Evolutionary conservation across 768 basidiomycete genomes (phyloP).

Genomic region (Scleroderma citrinum): DNA sequence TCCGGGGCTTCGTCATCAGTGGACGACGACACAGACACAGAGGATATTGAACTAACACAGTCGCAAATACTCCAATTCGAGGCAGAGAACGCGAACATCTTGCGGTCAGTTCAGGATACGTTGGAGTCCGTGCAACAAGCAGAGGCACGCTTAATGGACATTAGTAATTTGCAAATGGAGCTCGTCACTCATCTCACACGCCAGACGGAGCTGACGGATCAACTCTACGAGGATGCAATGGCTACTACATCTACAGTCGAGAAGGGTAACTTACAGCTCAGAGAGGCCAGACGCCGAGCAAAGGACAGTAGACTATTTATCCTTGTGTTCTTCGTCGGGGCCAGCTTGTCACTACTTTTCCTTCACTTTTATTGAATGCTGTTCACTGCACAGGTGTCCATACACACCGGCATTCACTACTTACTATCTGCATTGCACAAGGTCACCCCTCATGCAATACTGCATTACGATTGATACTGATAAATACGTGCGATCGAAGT

Average conservation of each 20-base stretch:
- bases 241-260: slow-evolving; percentile 80
- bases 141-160: slow-evolving; percentile 87
- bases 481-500: background rate
- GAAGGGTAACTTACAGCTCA: slow-evolving; percentile 86
- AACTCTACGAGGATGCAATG: slow-evolving; percentile 92
- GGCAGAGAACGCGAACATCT: slow-evolving; percentile 80
- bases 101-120: slow-evolving; percentile 79
- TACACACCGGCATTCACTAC: slow-evolving; percentile 3
- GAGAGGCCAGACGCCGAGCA: slow-evolving; percentile 81
- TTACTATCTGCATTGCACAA: background rate
- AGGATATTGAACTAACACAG: slow-evolving; percentile 75
- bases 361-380: slow-evolving; percentile 74
- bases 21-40: slow-evolving; percentile 59
- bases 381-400: background rate
- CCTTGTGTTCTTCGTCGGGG: slow-evolving; percentile 86
- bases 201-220: slow-evolving; percentile 90
- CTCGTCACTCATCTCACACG: slow-evolving; percentile 79
- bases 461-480: background rate
- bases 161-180: slow-evolving; percentile 89
- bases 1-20: slow-evolving; percentile 28
- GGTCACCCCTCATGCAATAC: background rate
- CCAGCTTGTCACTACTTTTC: slow-evolving; percentile 87
- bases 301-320: slow-evolving; percentile 87
- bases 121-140: slow-evolving; percentile 88
- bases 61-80: slow-evolving; percentile 94